Conservation (phyloP, 1,284 basidiomycete genomes). For the Apiotrichum montevideense region DNA sequence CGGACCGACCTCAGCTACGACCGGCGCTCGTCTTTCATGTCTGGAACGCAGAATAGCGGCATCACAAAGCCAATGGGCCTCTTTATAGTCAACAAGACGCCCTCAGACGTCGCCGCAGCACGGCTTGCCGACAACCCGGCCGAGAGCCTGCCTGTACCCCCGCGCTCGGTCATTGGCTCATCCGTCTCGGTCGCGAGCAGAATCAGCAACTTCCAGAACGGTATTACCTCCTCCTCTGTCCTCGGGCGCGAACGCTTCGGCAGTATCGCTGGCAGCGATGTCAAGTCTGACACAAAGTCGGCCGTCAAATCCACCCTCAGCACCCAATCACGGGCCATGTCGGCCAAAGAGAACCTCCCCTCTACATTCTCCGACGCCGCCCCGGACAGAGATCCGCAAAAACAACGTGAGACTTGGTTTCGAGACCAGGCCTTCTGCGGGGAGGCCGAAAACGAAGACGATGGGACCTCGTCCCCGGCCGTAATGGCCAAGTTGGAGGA, state of each 20-base stretch:
- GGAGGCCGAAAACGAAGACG: conserved; percentile 14
- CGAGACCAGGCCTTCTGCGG: conserved; percentile 5
- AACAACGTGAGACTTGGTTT: background rate
- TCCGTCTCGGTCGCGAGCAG: no score
- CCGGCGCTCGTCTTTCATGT: no score
- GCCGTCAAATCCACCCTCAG: no score
- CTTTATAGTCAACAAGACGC: background rate
- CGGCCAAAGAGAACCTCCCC: no score
- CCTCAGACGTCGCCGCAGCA: background rate
- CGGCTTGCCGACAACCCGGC: background rate
- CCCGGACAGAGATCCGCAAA: no score
- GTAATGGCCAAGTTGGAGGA: conserved; percentile 24
- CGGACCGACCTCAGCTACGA: background rate
- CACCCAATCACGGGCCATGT: no score
- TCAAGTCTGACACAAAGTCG: background rate
- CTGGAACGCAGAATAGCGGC: background rate
- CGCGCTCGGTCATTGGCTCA: background rate
- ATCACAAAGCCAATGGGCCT: background rate
- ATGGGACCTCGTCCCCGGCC: background rate
- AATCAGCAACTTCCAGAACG: no score
- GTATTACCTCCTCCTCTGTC: no score
- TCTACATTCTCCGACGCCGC: no score
- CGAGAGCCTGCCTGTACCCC: background rate
- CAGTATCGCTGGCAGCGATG: background rate
- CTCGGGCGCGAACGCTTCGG: background rate